phyloP scores from a whole-genome alignment of 352 stramenopile species.

The Phytophthora chlamydospora region DNA sequence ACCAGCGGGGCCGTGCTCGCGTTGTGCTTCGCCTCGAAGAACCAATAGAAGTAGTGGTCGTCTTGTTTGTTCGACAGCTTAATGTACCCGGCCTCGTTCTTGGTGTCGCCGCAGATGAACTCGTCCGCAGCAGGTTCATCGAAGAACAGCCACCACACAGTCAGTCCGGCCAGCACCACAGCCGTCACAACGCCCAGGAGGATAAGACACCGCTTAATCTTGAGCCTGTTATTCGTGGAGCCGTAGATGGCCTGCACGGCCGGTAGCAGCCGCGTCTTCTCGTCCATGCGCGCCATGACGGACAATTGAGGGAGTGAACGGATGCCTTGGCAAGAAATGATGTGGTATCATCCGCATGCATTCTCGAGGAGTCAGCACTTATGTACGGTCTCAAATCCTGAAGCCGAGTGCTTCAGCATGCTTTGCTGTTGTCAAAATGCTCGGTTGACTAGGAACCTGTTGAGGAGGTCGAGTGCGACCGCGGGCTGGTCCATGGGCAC shows the following conservation, averaged over 20 bases:
- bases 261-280: conserved; percentile 23
- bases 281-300: conserved; percentile 6
- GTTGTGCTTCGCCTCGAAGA: conserved; percentile 49
- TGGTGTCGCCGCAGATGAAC: conserved; percentile 31
- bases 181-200: conserved; percentile 15
- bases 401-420: no score
- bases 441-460: conserved; percentile 72
- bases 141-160: conserved; percentile 23
- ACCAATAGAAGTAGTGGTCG: conserved; percentile 77
- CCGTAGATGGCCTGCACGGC: conserved; percentile 26
- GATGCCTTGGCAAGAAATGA: no score
- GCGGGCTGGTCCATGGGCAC: conserved; percentile 57
- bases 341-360: no score
- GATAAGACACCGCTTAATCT: conserved; percentile 26
- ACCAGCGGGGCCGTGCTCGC: conserved; percentile 44
- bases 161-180: conserved; percentile 9
- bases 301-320: neutral
- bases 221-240: conserved; percentile 23
- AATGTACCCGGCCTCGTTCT: conserved; percentile 56
- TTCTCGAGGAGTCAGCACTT: no score
- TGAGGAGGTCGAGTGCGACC: conserved; percentile 53
- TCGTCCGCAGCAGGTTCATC: neutral
- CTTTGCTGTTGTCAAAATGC: no score
- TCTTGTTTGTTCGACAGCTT: conserved; percentile 61
- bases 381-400: no score